Evolutionary conservation across 306 rosid species (phyloP), one percentile per base, ranked within the genome.

Genomic region (Cicer arietinum): DNA sequence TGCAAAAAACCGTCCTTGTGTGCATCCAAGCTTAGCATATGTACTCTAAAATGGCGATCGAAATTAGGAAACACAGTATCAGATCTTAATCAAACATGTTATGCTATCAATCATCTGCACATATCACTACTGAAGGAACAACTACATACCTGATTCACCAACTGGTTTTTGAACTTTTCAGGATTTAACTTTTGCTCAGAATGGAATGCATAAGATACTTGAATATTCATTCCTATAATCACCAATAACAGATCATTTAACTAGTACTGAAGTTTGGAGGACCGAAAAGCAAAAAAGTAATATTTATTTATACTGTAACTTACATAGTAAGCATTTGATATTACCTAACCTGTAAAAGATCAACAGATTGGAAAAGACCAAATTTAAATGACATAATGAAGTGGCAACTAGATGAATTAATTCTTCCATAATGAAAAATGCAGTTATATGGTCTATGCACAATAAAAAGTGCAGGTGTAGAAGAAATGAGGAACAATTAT

Each of bases 401-500:
- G 30, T 53, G 40, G 35, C 71, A 58, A 50, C 51, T 48, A 64
- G 60, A 40, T 67, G 17, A 39, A 22, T 41, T 60, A 63, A 74
- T 25, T 50, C 53, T 57, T 76, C 11, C 20, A 46, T 7, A 58
- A 35, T 9, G 59, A 53, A 18, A 76, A 79, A 69, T 18, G 13
- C 58, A 68, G 48, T 16, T 80, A 59, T 69, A 12, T 14, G 16
- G 16, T 76, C 35, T 74, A 45, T 69, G 39, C 57, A 59, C 67
- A 74, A 63, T 67, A 43, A 50, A 37, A 79, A 72, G n/a, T 77
- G 74, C 52, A 80, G 74, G 37, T 46, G 53, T 11, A 70, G 48
- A 45, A 45, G 79, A 75, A 67, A 47, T 44, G 30, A 16, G 67
- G 76, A 58, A 64, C 67, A 80, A 75, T 45, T 44, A 76, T 14